Evolutionary conservation across 495 filamentous ascomycete genomes (phyloP), one percentile per base, ranked within the genome.

Genomic region (Aspergillus campestris): DNA sequence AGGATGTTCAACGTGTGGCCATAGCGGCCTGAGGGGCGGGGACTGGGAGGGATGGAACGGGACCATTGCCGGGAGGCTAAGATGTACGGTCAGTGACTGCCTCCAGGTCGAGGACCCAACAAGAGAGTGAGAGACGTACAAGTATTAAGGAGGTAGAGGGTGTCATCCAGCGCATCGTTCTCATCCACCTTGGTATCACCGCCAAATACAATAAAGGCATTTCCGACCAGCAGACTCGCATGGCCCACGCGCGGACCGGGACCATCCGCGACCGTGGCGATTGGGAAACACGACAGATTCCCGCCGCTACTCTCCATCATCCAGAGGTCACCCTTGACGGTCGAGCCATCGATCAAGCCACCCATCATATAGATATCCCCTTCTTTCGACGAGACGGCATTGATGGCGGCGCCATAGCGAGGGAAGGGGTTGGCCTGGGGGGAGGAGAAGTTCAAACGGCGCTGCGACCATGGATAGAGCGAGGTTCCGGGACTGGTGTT

Each of bases 21-120:
- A 57, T 99, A 99, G 46, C 94, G 83, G 45, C 94, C 94, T 27
- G 84, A 75, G 5, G 94, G 94, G 40, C 89, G 76, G 31, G 83
- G 73, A 8, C 88, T 87, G 12, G 82, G 81, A 5, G 94, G 92
- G 32, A 90, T 78, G 9, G 90, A 89, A 61, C 89, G 76, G 34
- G 94, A 95, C 94, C 94, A 99, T 75, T 97, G 92, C 48, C 91
- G 86, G 35, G 94, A 96, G 42, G 92, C 92, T 96, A 34, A n/a
- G n/a, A n/a, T n/a, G n/a, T n/a, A n/a, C n/a, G n/a, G n/a, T n/a
- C n/a, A n/a, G n/a, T n/a, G n/a, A n/a, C n/a, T n/a, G n/a, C n/a
- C n/a, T n/a, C n/a, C n/a, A n/a, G n/a, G n/a, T n/a, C n/a, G 18
- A 24, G 18, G 18, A 24, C 18, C 4, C 18, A 42, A 38, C 31